These are phyloP conservation scores for Cyclostephanos tholiformis DNA, from an alignment of 108 stramenopile genomes.

Conservation along the genomic window DNA sequence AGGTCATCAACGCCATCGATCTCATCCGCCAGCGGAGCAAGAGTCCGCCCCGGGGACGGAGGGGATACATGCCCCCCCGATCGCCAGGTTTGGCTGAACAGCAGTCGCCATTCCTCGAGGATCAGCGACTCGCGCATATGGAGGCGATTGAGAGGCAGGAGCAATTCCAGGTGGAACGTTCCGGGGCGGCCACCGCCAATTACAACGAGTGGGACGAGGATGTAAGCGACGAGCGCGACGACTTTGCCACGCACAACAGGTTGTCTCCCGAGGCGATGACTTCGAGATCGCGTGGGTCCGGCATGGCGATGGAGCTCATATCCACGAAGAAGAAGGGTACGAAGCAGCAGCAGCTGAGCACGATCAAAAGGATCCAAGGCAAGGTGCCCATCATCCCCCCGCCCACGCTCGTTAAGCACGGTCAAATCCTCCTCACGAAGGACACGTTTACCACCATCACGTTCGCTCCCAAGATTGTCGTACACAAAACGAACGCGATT, in stretches of 20 bases:
- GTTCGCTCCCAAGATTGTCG: conserved; percentile 12
- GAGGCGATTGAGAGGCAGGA: conserved; percentile 3
- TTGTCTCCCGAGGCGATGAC: background rate
- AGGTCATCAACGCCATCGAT: conserved; percentile 9
- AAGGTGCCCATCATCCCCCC: conserved; percentile 8
- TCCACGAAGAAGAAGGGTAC: background rate
- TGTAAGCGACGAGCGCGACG: conserved; percentile 4
- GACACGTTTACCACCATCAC: conserved; percentile 8
- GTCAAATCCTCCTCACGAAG: conserved; percentile 1
- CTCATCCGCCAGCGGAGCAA: conserved; percentile 12
- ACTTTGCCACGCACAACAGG: too few relatives aligned
- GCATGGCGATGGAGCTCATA: background rate
- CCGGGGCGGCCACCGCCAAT: background rate
- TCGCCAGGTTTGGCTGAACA: background rate
- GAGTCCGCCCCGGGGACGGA: conserved; percentile 9
- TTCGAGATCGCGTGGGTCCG: background rate
- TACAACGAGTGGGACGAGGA: conserved; percentile 5
- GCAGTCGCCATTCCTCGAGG: background rate
- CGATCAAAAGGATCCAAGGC: background rate
- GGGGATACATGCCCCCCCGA: background rate
- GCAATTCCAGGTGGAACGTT: background rate
- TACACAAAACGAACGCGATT: conserved; percentile 20
- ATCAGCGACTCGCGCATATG: background rate
- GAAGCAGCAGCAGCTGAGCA: background rate
- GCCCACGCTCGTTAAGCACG: conserved; percentile 17